phyloP scores from a whole-genome alignment of 106 monocot species.

The Posidonia australis region DNA sequence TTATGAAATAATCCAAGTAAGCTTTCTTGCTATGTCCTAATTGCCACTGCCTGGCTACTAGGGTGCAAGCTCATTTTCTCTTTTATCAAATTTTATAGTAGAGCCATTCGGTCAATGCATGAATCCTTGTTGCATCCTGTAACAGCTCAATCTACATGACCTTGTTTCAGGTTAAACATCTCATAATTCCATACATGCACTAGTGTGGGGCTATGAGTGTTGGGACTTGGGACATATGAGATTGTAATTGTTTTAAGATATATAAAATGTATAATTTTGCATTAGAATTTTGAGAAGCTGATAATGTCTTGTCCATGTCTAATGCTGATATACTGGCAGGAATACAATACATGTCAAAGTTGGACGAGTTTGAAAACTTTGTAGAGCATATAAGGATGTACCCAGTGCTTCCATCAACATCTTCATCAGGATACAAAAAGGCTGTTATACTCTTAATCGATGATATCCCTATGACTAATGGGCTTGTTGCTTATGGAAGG shows the following conservation, averaged over 20 bases:
- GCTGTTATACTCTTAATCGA: conserved; percentile 72
- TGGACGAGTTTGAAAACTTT: conserved; percentile 92
- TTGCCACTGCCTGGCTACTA: not conserved
- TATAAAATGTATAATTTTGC: not conserved
- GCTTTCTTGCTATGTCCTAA: not conserved
- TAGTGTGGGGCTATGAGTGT: not conserved
- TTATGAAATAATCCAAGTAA: not conserved
- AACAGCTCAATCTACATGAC: not conserved
- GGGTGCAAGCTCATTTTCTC: not conserved
- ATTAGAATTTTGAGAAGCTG: not conserved
- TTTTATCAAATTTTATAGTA: not conserved
- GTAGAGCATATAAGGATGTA: conserved; percentile 67
- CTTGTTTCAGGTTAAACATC: not conserved
- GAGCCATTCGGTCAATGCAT: not conserved
- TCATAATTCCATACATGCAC: not conserved
- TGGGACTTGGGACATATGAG: not conserved
- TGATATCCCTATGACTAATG: conserved; percentile 83
- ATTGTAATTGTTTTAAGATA: not conserved
- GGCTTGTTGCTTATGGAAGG: conserved; percentile 56
- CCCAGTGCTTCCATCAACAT: conserved; percentile 39
- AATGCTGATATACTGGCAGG: conserved; percentile 29
- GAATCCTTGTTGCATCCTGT: not conserved
- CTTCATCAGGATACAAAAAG: conserved; percentile 27
- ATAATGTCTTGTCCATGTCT: not conserved
- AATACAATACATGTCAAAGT: conserved; percentile 67